Percentiles rank a stretch among this genome's conserved stretches.
Conservation (phyloP, 208 protist genomes). For the Wallacemonas sp. region DNA sequence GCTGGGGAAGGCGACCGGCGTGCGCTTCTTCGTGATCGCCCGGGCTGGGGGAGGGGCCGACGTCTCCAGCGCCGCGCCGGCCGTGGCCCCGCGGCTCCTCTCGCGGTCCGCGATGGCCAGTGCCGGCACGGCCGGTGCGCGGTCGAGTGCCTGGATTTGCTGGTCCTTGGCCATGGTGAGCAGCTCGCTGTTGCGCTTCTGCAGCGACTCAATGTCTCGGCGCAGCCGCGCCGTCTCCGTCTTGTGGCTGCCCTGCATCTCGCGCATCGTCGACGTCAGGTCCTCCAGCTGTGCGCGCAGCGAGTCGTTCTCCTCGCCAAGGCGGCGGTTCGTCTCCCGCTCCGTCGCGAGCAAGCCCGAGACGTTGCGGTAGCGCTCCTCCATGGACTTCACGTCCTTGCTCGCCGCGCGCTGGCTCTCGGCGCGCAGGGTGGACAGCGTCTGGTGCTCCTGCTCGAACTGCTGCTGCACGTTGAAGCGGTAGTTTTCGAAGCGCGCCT, state of each 20-base stretch:
- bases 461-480: conserved; percentile 54
- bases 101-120: conserved; percentile 5
- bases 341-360: conserved; percentile 71
- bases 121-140: conserved; percentile 4
- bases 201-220: conserved; percentile 83
- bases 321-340: conserved; percentile 61
- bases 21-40: conserved; percentile 7
- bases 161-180: conserved; percentile 77
- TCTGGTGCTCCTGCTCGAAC: conserved; percentile 66
- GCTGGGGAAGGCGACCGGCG: background rate
- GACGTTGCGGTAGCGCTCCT: conserved; percentile 75
- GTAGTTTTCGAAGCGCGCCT: conserved; percentile 77
- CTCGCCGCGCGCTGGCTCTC: conserved; percentile 56
- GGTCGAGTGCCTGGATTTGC: conserved; percentile 35
- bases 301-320: conserved; percentile 79
- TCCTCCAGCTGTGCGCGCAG: conserved; percentile 80
- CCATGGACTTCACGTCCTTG: conserved; percentile 65
- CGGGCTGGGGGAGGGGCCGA: background rate
- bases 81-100: conserved; percentile 12
- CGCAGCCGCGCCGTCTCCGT: conserved; percentile 70
- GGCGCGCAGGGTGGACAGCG: conserved; percentile 39
- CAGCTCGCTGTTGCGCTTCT: conserved; percentile 79
- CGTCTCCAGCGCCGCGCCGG: conserved; percentile 10
- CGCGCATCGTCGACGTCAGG: conserved; percentile 70
- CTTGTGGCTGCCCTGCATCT: conserved; percentile 69